A percentile compares a stretch with the other conserved stretches of the same genome.
phyloP scores from a whole-genome alignment of 208 protist genomes.

The Strigomonas culicis region DNA sequence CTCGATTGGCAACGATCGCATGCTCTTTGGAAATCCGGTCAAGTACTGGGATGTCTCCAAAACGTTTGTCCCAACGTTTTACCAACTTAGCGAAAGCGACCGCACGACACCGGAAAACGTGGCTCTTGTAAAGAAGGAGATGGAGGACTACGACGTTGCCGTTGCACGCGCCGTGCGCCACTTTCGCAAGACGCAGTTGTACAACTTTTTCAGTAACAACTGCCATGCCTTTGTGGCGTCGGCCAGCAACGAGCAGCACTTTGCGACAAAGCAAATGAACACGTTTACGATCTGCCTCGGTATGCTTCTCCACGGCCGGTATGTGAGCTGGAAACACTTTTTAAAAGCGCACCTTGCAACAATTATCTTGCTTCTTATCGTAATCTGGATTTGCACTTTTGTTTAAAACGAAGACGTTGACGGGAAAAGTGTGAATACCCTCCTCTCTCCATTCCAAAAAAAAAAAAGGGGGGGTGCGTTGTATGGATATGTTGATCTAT shows the following conservation, averaged over 20 bases:
- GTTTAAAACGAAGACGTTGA: no score
- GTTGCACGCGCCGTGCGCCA: slow-evolving; percentile 33
- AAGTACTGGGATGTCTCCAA: slow-evolving; percentile 79
- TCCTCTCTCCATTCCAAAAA: no score
- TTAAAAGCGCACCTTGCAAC: slow-evolving; percentile 41
- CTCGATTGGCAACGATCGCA: slow-evolving; percentile 72
- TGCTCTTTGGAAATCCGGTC: slow-evolving; percentile 85
- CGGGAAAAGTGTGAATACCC: no score
- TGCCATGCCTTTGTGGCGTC: slow-evolving; percentile 80
- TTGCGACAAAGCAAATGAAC: slow-evolving; percentile 23
- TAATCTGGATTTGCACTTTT: slow-evolving; percentile 11
- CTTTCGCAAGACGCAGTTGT: slow-evolving; percentile 61
- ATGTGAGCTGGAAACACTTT: slow-evolving; percentile 28
- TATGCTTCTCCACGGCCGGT: slow-evolving; percentile 50
- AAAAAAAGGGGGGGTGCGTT: no score
- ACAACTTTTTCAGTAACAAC: slow-evolving; percentile 91
- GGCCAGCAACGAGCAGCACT: slow-evolving; percentile 34
- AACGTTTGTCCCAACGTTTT: slow-evolving; percentile 57
- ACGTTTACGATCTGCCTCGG: slow-evolving; percentile 41
- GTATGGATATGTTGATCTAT: no score
- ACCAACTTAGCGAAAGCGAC: slow-evolving; percentile 18
- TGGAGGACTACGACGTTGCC: slow-evolving; percentile 55
- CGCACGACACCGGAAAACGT: slow-evolving; percentile 4
- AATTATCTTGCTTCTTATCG: slow-evolving; percentile 17
- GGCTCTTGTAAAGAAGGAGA: slow-evolving; percentile 26